A percentile compares a stretch with the other conserved stretches of the same genome.
Conservation (phyloP, 306 rosid genomes). For the Bauhinia variegata region DNA sequence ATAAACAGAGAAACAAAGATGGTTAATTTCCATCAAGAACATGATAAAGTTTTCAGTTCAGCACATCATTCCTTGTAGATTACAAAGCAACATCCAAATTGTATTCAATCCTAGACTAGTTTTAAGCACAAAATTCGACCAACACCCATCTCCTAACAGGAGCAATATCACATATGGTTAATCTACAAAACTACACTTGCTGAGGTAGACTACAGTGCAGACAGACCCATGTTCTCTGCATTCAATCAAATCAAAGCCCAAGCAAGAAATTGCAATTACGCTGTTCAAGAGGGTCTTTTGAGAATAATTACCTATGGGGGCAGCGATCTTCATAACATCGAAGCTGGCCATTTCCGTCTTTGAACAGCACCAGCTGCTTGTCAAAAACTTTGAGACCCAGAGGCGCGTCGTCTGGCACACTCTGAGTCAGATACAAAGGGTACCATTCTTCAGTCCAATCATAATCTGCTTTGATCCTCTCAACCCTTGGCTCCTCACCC, state of each 20-base stretch:
- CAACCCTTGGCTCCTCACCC: conserved; percentile 53
- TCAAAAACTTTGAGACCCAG: conserved; percentile 80
- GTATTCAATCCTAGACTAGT: not conserved
- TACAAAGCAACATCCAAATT: conserved; percentile 3
- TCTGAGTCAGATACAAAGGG: conserved; percentile 73
- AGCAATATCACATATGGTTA: not conserved
- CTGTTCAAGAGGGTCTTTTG: not conserved
- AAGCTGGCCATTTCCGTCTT: conserved; percentile 58
- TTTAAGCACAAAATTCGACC: not conserved
- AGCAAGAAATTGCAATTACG: too few relatives aligned
- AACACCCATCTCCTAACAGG: not conserved
- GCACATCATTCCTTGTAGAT: not conserved
- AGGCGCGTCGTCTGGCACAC: conserved; percentile 86
- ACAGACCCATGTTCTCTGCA: not conserved
- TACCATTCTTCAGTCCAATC: conserved; percentile 96
- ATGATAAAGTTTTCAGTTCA: too few relatives aligned
- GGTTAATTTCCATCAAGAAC: too few relatives aligned
- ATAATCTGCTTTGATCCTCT: conserved; percentile 56
- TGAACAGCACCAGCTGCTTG: conserved; percentile 70
- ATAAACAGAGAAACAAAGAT: too few relatives aligned
- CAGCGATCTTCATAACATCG: conserved; percentile 86
- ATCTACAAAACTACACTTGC: not conserved
- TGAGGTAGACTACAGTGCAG: not conserved
- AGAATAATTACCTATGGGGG: conserved; percentile 71
- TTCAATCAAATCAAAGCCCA: not conserved